phyloP scores from a whole-genome alignment of 768 basidiomycete species.

The Glaciozyma martinii region DNA sequence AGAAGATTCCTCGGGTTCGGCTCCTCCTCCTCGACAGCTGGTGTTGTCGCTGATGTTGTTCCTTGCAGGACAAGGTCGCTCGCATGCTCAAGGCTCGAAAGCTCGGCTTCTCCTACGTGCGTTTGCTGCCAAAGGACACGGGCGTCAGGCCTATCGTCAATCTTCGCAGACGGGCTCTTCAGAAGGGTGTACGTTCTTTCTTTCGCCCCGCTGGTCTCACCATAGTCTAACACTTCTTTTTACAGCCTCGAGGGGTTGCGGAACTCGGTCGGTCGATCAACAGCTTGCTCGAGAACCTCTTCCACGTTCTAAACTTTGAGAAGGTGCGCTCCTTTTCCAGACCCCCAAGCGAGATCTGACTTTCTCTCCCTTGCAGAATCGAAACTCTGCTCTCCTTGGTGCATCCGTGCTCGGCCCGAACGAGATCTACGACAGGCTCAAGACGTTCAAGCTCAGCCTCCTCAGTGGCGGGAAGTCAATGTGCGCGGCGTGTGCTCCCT shows the following conservation, averaged over 20 bases:
- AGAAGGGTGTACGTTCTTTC: constrained; percentile 30
- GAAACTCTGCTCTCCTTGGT: constrained; percentile 57
- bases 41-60: not conserved
- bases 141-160: constrained; percentile 95
- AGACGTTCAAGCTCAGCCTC: constrained; percentile 52
- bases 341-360: not conserved
- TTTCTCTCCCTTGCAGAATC: constrained; percentile 45
- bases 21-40: not conserved
- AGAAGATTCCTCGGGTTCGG: constrained; percentile 57
- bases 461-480: constrained; percentile 39
- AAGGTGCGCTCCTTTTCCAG: constrained; percentile 48
- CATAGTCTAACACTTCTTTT: not conserved
- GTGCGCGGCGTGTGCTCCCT: constrained; percentile 42
- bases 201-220: not conserved
- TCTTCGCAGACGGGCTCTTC: constrained; percentile 45
- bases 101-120: constrained; percentile 74
- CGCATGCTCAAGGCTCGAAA: constrained; percentile 61
- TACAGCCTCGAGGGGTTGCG: constrained; percentile 31
- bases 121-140: constrained; percentile 85
- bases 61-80: constrained; percentile 45
- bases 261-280: constrained; percentile 64
- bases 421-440: constrained; percentile 68
- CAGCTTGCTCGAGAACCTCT: constrained; percentile 69
- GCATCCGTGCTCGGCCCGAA: constrained; percentile 74
- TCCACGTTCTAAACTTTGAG: constrained; percentile 79